Base-by-base conservation (phyloP, 2,329 filamentous ascomycete genomes). In the Kalaharituber pfeilii region DNA sequence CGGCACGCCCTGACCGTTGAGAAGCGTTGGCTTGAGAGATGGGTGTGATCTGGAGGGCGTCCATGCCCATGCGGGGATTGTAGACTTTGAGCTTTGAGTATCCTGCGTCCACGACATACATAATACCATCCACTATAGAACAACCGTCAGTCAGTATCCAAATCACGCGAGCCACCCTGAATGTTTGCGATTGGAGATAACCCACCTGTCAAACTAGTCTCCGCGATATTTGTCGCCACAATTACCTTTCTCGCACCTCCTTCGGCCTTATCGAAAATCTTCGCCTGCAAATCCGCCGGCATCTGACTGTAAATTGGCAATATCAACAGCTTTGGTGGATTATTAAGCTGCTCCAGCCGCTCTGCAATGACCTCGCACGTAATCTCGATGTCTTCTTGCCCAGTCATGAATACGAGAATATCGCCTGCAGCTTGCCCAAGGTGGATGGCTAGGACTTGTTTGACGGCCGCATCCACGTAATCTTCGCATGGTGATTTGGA, bases 301-400 rank as follows among this genome's bases (percentile, higher is more conserved):
- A 98, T 95, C 68, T 98, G 91, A 75, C 87, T 95, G 77, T 98
- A 98, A 53, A 98, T 96, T 0, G 93, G 93, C 26, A 98, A 70
- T 53, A 98, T 94, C 66, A 85, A 89, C 56, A 98, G 78, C 66
- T 94, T 89, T 1, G 91, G 88, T 0, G 91, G 89, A 64, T 98
- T 88, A 59, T 95, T 96, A 28, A 98, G 76, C 27, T 89, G 78
- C 60, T 86, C 82, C 15, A 98, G 73, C 44, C 91, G 77, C 66
- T 95, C 89, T 53, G 86, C 85, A 2, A 96, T 77, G 20, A 96
- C 73, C 65, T 98, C 91, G 66, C 91, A 98, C 0, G 93, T 98
- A 42, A 84, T 84, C 68, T 98, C 91, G 58, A 98, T 98, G 65
- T 98, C 91, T 69, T 98, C 93, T 67, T 96, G 91, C 9, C 91